Evolutionary conservation across 352 stramenopile species (phyloP).

Genomic region (Globisporangium camurandrum): DNA sequence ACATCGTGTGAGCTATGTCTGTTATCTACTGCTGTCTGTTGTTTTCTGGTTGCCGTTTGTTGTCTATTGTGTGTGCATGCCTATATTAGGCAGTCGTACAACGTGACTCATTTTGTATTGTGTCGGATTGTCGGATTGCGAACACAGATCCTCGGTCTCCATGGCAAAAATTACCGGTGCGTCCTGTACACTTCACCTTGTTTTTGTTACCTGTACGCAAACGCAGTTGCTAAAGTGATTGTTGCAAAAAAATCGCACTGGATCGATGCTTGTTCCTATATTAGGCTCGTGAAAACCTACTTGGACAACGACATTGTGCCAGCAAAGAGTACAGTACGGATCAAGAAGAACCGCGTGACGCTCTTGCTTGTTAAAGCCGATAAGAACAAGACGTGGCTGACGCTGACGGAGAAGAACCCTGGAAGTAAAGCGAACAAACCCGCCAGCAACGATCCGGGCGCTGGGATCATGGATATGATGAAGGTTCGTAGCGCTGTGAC

Average conservation of each 20-base stretch:
- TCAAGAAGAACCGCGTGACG: constrained; percentile 85
- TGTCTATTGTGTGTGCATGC: too few relatives aligned
- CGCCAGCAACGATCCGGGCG: constrained; percentile 49
- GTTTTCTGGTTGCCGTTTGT: too few relatives aligned
- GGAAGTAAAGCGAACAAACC: constrained; percentile 37
- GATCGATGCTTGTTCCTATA: not conserved
- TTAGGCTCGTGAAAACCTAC: constrained; percentile 59
- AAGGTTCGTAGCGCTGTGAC: constrained; percentile 33
- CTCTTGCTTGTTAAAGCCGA: constrained; percentile 70
- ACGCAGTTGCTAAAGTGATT: too few relatives aligned
- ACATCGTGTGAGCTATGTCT: not conserved
- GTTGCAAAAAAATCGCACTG: too few relatives aligned
- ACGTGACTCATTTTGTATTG: too few relatives aligned
- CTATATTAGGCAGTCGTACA: too few relatives aligned
- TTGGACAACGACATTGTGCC: constrained; percentile 82
- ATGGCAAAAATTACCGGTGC: constrained; percentile 68
- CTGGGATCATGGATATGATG: constrained; percentile 90
- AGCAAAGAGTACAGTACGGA: constrained; percentile 62
- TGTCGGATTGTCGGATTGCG: not conserved
- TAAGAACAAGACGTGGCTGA: constrained; percentile 76
- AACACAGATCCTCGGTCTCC: constrained; percentile 45
- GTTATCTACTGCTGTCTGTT: too few relatives aligned
- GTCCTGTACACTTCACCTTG: not conserved
- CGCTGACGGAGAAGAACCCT: constrained; percentile 78
- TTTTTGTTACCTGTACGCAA: not conserved